Evolutionary conservation across 768 basidiomycete genomes (phyloP).

Genomic region (Russula sp.): DNA sequence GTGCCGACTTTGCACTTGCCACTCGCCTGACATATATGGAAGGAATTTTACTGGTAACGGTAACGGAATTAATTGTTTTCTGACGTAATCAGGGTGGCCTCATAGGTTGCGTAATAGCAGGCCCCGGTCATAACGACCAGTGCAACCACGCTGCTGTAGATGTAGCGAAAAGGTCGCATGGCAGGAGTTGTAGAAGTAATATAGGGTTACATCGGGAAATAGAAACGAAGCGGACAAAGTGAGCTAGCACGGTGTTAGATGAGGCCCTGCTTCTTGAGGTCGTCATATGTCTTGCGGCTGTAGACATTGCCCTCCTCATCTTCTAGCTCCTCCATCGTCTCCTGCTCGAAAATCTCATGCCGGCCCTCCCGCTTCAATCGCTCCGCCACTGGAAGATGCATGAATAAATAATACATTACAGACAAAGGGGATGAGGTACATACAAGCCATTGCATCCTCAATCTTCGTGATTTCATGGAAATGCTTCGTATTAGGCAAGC

Average conservation of each 20-base stretch:
- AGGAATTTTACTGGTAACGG: too few relatives aligned
- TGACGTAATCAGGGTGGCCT: neutral
- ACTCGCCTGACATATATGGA: neutral
- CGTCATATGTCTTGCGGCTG: slow-evolving; percentile 96
- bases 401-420: neutral
- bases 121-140: too few relatives aligned
- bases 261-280: slow-evolving; percentile 92
- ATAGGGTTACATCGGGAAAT: neutral
- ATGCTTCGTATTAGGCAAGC: slow-evolving; percentile 96
- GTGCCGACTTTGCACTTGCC: too few relatives aligned
- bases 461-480: slow-evolving; percentile 99
- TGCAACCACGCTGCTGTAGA: too few relatives aligned
- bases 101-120: too few relatives aligned
- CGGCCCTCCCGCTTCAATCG: slow-evolving; percentile 96
- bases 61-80: neutral
- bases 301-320: slow-evolving; percentile 99
- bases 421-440: slow-evolving; percentile 32
- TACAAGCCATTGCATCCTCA: slow-evolving; percentile 90
- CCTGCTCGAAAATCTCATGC: slow-evolving; percentile 86
- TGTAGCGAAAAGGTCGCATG: too few relatives aligned
- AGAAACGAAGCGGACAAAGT: neutral
- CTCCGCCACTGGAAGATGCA: slow-evolving; percentile 68
- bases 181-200: neutral
- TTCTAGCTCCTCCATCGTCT: slow-evolving; percentile 97
- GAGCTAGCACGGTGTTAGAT: slow-evolving; percentile 38